A percentile compares a stretch with the other conserved stretches of the same genome.
Evolutionary conservation across 1,284 basidiomycete species (phyloP).

Genomic region (Apiotrichum domesticum): DNA sequence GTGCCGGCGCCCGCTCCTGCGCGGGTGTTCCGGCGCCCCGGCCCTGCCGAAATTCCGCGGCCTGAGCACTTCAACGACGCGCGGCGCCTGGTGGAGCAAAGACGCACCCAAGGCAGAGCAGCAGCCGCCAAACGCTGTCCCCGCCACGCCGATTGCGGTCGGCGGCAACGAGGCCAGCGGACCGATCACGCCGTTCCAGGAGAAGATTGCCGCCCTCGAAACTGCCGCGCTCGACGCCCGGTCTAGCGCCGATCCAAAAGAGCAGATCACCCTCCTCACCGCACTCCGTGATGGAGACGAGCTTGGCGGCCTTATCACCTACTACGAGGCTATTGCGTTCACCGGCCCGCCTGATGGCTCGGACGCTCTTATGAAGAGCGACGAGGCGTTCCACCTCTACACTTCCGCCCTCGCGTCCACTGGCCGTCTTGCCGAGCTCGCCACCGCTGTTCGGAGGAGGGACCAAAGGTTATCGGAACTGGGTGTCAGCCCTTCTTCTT

Average conservation of each 20-base stretch:
- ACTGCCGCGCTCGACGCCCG: slow-evolving; percentile 26
- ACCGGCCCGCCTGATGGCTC: slow-evolving; percentile 13
- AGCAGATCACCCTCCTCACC: slow-evolving; percentile 32
- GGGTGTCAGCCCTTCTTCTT: background rate
- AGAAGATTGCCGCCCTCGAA: slow-evolving; percentile 38
- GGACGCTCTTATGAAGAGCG: slow-evolving; percentile 26
- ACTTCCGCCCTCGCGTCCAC: slow-evolving; percentile 24
- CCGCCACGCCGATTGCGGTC: background rate
- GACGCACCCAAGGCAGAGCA: background rate
- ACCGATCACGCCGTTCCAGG: slow-evolving; percentile 35
- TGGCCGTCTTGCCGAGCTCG: slow-evolving; percentile 32
- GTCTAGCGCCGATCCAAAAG: slow-evolving; percentile 13
- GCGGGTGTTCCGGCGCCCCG: background rate
- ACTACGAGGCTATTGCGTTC: slow-evolving; percentile 40
- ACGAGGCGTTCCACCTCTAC: slow-evolving; percentile 35
- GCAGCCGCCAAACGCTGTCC: no score
- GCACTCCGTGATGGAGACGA: slow-evolving; percentile 34
- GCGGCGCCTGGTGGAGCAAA: background rate
- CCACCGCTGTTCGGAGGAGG: slow-evolving; percentile 23
- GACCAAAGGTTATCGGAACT: slow-evolving; percentile 20
- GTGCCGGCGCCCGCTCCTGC: slow-evolving; percentile 5
- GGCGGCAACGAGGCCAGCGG: background rate
- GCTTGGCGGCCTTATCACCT: slow-evolving; percentile 25
- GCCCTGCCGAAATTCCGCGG: background rate
- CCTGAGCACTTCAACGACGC: slow-evolving; percentile 1